Percentiles rank a stretch among this genome's conserved stretches.
phyloP scores from a whole-genome alignment of 257 asterid genomes.

The Solanum sejunctum region DNA sequence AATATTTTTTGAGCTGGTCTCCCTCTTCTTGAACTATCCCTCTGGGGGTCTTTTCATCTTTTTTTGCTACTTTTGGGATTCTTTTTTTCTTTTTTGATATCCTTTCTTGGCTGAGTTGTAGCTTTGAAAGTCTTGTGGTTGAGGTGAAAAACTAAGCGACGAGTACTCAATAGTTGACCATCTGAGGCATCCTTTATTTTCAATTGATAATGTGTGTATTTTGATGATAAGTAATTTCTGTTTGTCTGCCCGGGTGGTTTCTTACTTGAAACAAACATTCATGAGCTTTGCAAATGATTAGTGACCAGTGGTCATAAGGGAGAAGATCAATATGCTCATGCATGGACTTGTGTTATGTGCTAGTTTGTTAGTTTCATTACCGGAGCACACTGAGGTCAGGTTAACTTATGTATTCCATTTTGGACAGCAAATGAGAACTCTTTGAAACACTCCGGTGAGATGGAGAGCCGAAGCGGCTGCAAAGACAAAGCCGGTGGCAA shows the following conservation, averaged over 20 bases:
- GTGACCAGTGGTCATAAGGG: not conserved
- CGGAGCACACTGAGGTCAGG: not conserved
- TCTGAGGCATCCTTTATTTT: not conserved
- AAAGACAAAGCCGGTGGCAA: constrained; percentile 24
- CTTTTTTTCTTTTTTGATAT: not conserved
- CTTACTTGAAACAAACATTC: not conserved
- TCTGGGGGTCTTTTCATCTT: not conserved
- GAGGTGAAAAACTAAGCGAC: not conserved
- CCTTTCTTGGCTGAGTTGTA: not conserved
- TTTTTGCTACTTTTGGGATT: not conserved
- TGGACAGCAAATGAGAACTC: constrained; percentile 29
- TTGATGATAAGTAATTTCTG: not conserved
- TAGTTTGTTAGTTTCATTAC: not conserved
- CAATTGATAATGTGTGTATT: not conserved
- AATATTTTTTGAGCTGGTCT: not conserved
- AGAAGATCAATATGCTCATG: not conserved
- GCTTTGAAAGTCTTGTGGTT: not conserved
- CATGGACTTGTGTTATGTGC: not conserved
- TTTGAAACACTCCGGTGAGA: constrained; percentile 1
- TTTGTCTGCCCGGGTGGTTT: not conserved
- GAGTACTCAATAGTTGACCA: not conserved
- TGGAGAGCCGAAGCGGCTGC: not conserved
- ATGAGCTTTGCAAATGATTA: not conserved
- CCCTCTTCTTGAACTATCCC: not conserved
- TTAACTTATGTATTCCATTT: not conserved